Conservation (phyloP, 2,329 filamentous ascomycete species). For the Sarocladiaceae sp. region DNA sequence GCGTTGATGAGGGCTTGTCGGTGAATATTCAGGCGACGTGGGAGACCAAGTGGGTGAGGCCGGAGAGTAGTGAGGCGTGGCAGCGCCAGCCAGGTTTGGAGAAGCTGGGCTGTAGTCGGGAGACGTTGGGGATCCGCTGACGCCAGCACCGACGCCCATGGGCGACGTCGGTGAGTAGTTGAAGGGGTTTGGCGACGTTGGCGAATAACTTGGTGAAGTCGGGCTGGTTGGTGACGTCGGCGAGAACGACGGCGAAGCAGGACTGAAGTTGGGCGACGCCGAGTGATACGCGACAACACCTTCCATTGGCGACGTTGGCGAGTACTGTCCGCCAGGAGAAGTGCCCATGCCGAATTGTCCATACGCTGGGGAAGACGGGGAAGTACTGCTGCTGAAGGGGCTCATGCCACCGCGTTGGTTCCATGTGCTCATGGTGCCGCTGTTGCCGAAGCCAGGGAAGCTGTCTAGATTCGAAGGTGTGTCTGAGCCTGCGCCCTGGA, state of each 20-base stretch:
- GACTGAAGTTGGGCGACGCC: constrained; percentile 57
- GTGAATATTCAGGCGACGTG: constrained; percentile 56
- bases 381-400: constrained; percentile 62
- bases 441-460: constrained; percentile 52
- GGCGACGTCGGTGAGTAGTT: constrained; percentile 69
- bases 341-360: constrained; percentile 45
- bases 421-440: constrained; percentile 34
- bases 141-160: constrained; percentile 66
- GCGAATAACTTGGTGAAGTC: constrained; percentile 62
- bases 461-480: constrained; percentile 61
- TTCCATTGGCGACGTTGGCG: constrained; percentile 33
- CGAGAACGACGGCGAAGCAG: constrained; percentile 60
- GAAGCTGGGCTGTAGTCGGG: constrained; percentile 70
- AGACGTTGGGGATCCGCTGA: constrained; percentile 60
- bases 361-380: constrained; percentile 63
- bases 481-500: constrained; percentile 71
- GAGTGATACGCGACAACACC: constrained; percentile 53
- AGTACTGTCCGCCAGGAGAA: constrained; percentile 44
- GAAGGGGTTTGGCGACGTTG: constrained; percentile 53
- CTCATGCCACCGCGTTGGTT: constrained; percentile 53
- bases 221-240: constrained; percentile 62
- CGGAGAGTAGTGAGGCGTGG: constrained; percentile 61
- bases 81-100: constrained; percentile 36
- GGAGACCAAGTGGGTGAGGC: constrained; percentile 63
- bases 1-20: constrained; percentile 46